Evolutionary conservation across 345 rosid species (phyloP).

Genomic region (Gossypium mustelinum): DNA sequence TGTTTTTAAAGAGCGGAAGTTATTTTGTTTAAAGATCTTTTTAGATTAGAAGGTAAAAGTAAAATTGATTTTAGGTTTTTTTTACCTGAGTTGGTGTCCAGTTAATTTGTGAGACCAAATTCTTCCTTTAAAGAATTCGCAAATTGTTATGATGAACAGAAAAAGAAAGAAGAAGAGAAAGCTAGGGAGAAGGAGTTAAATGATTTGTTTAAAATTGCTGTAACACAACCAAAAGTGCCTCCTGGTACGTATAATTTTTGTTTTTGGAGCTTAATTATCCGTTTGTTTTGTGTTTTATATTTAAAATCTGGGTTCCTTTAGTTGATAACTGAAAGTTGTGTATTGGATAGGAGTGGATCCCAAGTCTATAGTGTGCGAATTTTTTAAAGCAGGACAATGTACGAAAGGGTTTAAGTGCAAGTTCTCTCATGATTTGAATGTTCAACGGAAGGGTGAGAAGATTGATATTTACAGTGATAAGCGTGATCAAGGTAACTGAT

Average conservation of each 20-base stretch:
- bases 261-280: conserved; percentile 1
- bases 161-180: conserved; percentile 97
- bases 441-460: conserved; percentile 97
- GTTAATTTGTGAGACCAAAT: no score
- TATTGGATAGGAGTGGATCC: conserved; percentile 81
- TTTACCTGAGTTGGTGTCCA: no score
- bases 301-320: conserved; percentile 1
- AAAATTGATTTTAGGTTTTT: no score
- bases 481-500: conserved; percentile 69
- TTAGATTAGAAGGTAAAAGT: no score
- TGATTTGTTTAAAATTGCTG: conserved; percentile 86
- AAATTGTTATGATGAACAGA: conserved; percentile 39
- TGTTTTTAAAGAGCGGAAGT: no score
- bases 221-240: conserved; percentile 95
- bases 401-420: conserved; percentile 91
- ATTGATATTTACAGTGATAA: conserved; percentile 79
- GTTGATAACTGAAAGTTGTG: conserved; percentile 7
- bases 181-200: conserved; percentile 90
- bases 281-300: background rate
- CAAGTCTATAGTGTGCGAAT: conserved; percentile 84
- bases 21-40: no score
- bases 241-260: conserved; percentile 38
- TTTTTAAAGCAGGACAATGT: conserved; percentile 89
- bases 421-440: conserved; percentile 89
- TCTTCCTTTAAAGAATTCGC: background rate